Conservation (phyloP, 2,329 filamentous ascomycete genomes). For the Fusarium staphyleae region DNA sequence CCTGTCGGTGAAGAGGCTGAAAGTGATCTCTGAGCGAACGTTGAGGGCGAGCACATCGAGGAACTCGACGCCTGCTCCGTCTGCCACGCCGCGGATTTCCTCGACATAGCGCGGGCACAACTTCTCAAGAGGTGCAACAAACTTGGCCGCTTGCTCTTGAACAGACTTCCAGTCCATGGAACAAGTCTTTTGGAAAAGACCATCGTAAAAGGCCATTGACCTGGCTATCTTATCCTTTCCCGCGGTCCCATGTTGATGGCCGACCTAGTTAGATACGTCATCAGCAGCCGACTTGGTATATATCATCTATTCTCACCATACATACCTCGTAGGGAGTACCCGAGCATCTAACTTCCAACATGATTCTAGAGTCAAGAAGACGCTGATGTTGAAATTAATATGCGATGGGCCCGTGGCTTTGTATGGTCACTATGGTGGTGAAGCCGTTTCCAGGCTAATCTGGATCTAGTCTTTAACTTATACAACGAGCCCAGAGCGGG, state of each 20-base stretch:
- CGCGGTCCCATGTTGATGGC: conserved; percentile 22
- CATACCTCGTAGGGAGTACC: conserved; percentile 25
- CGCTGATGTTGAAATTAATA: neutral
- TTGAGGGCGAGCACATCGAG: conserved; percentile 65
- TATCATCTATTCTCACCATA: accelerated
- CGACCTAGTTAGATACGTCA: conserved; percentile 11
- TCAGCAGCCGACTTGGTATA: neutral
- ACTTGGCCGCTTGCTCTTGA: conserved; percentile 19
- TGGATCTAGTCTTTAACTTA: too few species aligned
- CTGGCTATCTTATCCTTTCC: conserved; percentile 21
- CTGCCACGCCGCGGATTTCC: conserved; percentile 61
- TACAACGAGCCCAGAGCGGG: too few species aligned
- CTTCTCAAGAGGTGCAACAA: conserved; percentile 12
- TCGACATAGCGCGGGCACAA: conserved; percentile 18
- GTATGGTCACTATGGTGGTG: too few species aligned
- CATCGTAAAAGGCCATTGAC: conserved; percentile 26
- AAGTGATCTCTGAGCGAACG: conserved; percentile 45
- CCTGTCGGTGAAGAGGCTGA: conserved; percentile 55
- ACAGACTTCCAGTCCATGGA: conserved; percentile 27
- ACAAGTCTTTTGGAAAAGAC: conserved; percentile 26
- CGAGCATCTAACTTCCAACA: conserved; percentile 23
- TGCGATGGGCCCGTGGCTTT: too few species aligned
- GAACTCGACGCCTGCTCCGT: conserved; percentile 54
- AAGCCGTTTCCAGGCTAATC: too few species aligned
- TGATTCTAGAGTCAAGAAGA: neutral